Conservation (phyloP, 768 basidiomycete species). For the Cytidiella melzeri region DNA sequence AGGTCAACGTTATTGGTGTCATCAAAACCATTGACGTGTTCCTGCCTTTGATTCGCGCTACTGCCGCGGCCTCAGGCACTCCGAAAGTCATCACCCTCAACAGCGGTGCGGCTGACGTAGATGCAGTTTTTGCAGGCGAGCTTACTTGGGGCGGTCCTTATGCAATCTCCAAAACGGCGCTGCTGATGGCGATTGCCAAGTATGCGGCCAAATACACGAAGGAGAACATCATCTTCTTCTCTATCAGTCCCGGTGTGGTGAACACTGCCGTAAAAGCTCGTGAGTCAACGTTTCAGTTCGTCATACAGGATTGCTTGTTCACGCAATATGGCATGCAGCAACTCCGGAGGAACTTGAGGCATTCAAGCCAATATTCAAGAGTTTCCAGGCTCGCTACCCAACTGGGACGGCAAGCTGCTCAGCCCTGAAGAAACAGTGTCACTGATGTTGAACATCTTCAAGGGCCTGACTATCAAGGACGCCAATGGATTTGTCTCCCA, state of each 20-base stretch:
- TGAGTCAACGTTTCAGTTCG: too few relatives aligned
- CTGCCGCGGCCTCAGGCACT: constrained; percentile 18
- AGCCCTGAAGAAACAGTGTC: constrained; percentile 15
- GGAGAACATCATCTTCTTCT: constrained; percentile 32
- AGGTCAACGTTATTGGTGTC: constrained; percentile 31
- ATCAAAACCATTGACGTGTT: constrained; percentile 32
- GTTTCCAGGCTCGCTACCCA: constrained; percentile 11
- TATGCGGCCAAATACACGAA: constrained; percentile 27
- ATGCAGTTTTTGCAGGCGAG: constrained; percentile 17
- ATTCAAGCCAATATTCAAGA: constrained; percentile 7
- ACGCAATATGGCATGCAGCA: too few relatives aligned
- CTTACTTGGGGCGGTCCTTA: constrained; percentile 20
- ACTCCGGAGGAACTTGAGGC: constrained; percentile 14
- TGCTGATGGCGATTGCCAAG: constrained; percentile 32
- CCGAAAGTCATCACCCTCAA: constrained; percentile 30
- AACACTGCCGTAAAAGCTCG: constrained; percentile 20
- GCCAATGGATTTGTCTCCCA: constrained; percentile 22
- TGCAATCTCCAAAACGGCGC: constrained; percentile 31
- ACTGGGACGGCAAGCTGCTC: constrained; percentile 14
- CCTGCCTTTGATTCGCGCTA: constrained; percentile 31
- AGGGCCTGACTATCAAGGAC: constrained; percentile 11
- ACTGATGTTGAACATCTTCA: constrained; percentile 12
- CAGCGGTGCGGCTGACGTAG: constrained; percentile 26
- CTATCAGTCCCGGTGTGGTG: constrained; percentile 33
- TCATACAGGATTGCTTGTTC: too few relatives aligned